Evolutionary conservation across 371 early-diverging fungal species (phyloP), one percentile per base, ranked within the genome.

Genomic region (Gilbertella persicaria): DNA sequence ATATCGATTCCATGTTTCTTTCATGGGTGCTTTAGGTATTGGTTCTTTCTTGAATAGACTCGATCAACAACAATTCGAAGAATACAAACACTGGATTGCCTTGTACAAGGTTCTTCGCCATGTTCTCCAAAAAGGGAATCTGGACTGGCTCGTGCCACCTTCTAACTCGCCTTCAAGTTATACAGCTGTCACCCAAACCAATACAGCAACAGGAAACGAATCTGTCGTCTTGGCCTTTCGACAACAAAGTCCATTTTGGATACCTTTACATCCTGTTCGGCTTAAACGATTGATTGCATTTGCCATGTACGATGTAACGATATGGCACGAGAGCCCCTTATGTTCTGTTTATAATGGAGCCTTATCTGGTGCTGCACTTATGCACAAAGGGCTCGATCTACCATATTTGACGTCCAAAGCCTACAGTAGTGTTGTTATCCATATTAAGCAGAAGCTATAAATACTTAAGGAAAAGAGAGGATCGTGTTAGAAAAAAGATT

Each of bases 1-100:
- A 0, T 75, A 62, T 43, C 71, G 72, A 4, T 75, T 69, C 39
- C 71, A 71, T 45, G 59, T 65, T 6, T 61, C 72, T 1, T 75
- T 69, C 24, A 66, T 67, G 67, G 72, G 75, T 4, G 54, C 69
- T 0, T 50, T 71, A 7, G 72, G 75, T 23, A 46, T 75, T 21
- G 71, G 72, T 0, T 50, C 63, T 7, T 47, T 71, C 24, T 29
- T 75, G 24, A 62, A 53, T 20, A 28, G 26, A 12, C 45, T 54
- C 13, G 45, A 45, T 2, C 29, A 51, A 1, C n/a, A 35, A 2
- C 52, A 67, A 21, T 17, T 53, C n/a, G 48, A 60, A 12, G 50
- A 60, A 29, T 54, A 57, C 26, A 30, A 25, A 4, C 53, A 45
- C 3, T 75, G 76, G 76, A 59, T 75, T 21, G n/a, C 12, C 12